Conservation (phyloP, 805 yeast genomes). For the Ogataea ganodermae region DNA sequence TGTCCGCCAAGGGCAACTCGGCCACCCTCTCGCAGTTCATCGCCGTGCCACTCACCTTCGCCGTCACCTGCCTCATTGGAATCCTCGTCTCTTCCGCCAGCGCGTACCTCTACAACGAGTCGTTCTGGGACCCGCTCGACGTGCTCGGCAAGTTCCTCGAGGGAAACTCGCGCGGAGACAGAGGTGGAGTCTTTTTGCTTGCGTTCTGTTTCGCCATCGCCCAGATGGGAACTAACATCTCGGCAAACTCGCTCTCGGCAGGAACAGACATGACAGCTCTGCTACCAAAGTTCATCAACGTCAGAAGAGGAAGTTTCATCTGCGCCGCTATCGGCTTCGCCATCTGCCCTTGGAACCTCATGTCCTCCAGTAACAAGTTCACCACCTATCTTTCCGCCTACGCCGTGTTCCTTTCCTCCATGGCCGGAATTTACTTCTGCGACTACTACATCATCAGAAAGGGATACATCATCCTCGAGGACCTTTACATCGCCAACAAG, state of each 20-base stretch:
- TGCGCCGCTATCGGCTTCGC: conserved; percentile 72
- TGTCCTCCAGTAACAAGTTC: conserved; percentile 68
- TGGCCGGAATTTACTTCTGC: conserved; percentile 73
- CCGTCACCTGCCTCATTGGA: conserved; percentile 82
- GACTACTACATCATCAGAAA: conserved; percentile 75
- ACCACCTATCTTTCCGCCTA: conserved; percentile 81
- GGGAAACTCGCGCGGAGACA: conserved; percentile 52
- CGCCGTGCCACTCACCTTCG: conserved; percentile 76
- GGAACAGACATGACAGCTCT: conserved; percentile 74
- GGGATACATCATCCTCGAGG: conserved; percentile 64
- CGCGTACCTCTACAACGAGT: conserved; percentile 60
- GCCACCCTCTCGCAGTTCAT: conserved; percentile 59
- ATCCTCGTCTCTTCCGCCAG: conserved; percentile 83
- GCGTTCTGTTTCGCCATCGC: conserved; percentile 71
- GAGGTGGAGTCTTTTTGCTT: conserved; percentile 81
- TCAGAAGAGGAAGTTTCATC: conserved; percentile 78
- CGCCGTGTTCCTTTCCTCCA: conserved; percentile 77
- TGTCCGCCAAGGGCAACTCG: conserved; percentile 59
- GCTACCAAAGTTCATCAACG: conserved; percentile 63
- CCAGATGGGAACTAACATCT: conserved; percentile 76
- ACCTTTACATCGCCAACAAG: conserved; percentile 56
- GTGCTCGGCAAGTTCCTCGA: conserved; percentile 67
- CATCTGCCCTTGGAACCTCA: conserved; percentile 83
- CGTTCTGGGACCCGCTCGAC: conserved; percentile 85
- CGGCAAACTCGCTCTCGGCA: conserved; percentile 70